A percentile compares a stretch with the other conserved stretches of the same genome.
These are phyloP conservation scores for Lactifluus volemus DNA, from an alignment of 768 basidiomycete genomes.

Conservation along the genomic window DNA sequence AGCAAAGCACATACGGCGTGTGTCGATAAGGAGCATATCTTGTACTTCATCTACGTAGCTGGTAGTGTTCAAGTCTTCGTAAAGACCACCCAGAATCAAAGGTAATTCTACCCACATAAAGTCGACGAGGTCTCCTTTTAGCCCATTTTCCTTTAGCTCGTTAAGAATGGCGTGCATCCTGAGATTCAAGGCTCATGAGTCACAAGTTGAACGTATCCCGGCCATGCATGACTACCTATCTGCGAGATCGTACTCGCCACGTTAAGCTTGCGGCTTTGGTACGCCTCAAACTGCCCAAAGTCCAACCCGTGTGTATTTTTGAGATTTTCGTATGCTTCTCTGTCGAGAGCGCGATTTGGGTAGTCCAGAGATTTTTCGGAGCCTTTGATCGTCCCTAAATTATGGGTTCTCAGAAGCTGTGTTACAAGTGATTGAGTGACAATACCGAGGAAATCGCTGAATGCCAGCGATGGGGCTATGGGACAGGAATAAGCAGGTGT, in stretches of 20 bases:
- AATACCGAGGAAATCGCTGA: conserved; percentile 54
- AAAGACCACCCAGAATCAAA: background rate
- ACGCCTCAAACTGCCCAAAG: conserved; percentile 38
- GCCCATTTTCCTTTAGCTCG: conserved; percentile 23
- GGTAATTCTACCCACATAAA: conserved; percentile 36
- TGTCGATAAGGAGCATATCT: conserved; percentile 61
- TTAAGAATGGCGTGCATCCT: conserved; percentile 47
- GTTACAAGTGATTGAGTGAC: background rate
- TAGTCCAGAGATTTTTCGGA: conserved; percentile 41
- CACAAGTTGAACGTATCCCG: background rate
- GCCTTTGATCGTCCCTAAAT: conserved; percentile 54
- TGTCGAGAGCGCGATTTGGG: conserved; percentile 8
- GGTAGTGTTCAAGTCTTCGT: background rate
- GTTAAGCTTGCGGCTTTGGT: conserved; percentile 38
- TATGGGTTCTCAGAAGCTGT: background rate
- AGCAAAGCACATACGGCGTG: conserved; percentile 35
- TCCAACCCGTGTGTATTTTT: background rate
- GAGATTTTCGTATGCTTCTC: background rate
- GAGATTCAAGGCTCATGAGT: background rate
- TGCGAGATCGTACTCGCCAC: conserved; percentile 44
- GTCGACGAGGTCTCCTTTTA: conserved; percentile 41
- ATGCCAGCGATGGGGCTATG: conserved; percentile 53
- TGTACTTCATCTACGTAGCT: conserved; percentile 73
- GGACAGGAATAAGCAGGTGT: background rate
- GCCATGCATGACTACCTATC: conserved; percentile 38